Conservation (phyloP, 805 yeast genomes). For the Geotrichum ghanense region DNA sequence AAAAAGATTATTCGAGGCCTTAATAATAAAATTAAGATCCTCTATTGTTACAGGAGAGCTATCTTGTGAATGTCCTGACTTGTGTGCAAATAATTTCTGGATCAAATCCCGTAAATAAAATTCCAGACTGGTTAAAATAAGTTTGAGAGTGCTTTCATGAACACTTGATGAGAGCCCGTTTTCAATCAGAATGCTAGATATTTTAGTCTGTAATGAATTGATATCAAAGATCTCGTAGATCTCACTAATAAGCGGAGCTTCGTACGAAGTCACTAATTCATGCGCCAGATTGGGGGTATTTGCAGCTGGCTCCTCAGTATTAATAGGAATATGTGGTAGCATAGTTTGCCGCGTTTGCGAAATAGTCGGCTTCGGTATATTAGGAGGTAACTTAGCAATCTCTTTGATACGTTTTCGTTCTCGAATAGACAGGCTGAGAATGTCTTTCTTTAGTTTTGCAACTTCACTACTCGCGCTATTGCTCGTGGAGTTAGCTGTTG, state of each 20-base stretch:
- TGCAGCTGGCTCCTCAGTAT: constrained; percentile 13
- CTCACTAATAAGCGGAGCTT: constrained; percentile 70
- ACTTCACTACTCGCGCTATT: constrained; percentile 45
- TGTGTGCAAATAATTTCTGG: constrained; percentile 62
- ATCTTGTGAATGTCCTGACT: constrained; percentile 39
- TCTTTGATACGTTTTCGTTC: constrained; percentile 79
- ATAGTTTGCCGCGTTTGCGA: constrained; percentile 36
- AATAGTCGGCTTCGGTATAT: constrained; percentile 21
- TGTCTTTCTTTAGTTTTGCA: constrained; percentile 73
- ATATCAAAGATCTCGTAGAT: constrained; percentile 73
- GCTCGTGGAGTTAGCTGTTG: constrained; percentile 34
- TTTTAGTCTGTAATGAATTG: constrained; percentile 51
- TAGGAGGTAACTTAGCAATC: constrained; percentile 42
- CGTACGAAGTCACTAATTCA: constrained; percentile 77
- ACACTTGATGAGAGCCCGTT: constrained; percentile 77
- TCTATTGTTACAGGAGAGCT: constrained; percentile 28
- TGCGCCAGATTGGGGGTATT: constrained; percentile 66
- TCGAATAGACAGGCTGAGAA: constrained; percentile 71
- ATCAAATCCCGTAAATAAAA: constrained; percentile 62
- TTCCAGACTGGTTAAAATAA: constrained; percentile 72
- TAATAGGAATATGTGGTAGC: constrained; percentile 78
- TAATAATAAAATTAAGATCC: constrained; percentile 24
- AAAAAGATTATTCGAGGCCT: constrained; percentile 24
- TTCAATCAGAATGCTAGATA: constrained; percentile 78
- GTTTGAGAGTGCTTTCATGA: constrained; percentile 67